A percentile compares a stretch with the other conserved stretches of the same genome.
Evolutionary conservation across 1,284 basidiomycete species (phyloP).

Genomic region (Pseudozyma sp.): DNA sequence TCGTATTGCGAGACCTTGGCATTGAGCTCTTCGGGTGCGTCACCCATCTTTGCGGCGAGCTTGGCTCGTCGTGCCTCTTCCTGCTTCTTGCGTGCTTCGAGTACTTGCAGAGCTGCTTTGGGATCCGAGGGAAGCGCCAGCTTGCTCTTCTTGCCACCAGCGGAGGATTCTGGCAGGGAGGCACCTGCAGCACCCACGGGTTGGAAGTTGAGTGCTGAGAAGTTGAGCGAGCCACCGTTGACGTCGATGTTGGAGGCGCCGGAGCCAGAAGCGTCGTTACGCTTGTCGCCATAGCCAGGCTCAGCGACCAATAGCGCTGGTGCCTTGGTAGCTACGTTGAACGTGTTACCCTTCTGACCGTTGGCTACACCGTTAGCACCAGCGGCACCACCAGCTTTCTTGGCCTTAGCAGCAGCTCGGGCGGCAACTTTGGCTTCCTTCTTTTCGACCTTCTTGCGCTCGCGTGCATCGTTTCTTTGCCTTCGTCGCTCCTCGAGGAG

Average conservation of each 20-base stretch:
- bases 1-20: slow-evolving; percentile 41
- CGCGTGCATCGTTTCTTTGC: slow-evolving; percentile 62
- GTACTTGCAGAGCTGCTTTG: slow-evolving; percentile 62
- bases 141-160: slow-evolving; percentile 53
- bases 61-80: slow-evolving; percentile 51
- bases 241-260: slow-evolving; percentile 30
- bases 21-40: slow-evolving; percentile 43
- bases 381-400: slow-evolving; percentile 23
- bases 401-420: slow-evolving; percentile 33
- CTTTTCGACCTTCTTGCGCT: slow-evolving; percentile 59
- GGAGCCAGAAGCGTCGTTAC: slow-evolving; percentile 15
- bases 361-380: slow-evolving; percentile 17
- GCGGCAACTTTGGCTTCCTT: slow-evolving; percentile 54
- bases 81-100: slow-evolving; percentile 61
- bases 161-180: slow-evolving; percentile 17
- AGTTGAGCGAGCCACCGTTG: slow-evolving; percentile 46
- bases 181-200: slow-evolving; percentile 37
- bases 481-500: slow-evolving; percentile 63
- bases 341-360: slow-evolving; percentile 25
- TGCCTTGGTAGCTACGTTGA: slow-evolving; percentile 43
- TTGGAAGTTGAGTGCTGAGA: slow-evolving; percentile 54
- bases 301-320: slow-evolving; percentile 55
- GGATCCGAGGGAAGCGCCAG: slow-evolving; percentile 63
- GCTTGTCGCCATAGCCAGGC: slow-evolving; percentile 39
- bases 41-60: slow-evolving; percentile 44